A percentile compares a stretch with the other conserved stretches of the same genome.
Conservation (phyloP, 129 eudicot genomes). For the Escallonia herrerae region DNA sequence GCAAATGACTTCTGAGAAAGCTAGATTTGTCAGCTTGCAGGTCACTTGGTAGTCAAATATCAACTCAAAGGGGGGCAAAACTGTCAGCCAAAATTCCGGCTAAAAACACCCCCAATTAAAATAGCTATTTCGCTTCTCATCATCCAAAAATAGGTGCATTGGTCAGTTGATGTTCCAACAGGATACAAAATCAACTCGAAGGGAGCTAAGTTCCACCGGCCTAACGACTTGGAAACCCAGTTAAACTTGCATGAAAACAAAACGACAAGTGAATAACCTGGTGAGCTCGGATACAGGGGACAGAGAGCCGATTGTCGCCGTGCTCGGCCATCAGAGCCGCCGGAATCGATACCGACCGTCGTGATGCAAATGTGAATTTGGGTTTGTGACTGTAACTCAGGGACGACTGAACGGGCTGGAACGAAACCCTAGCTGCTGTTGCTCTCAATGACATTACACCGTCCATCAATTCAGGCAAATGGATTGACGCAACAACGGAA, state of each 20-base stretch:
- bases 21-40: too few species aligned
- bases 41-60: too few species aligned
- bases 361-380: slow-evolving; percentile 2
- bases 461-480: neutral
- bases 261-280: slow-evolving; percentile 10
- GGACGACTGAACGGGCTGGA: neutral
- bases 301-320: slow-evolving; percentile 1
- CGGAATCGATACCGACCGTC: slow-evolving; percentile 12
- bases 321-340: slow-evolving; percentile 6
- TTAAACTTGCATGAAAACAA: too few species aligned
- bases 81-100: too few species aligned
- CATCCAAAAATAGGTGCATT: too few species aligned
- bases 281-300: slow-evolving; percentile 31
- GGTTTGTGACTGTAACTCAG: neutral
- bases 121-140: too few species aligned
- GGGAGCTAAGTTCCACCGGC: neutral
- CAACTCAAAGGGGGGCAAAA: too few species aligned
- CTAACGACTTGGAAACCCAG: neutral
- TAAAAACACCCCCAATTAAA: too few species aligned
- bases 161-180: neutral
- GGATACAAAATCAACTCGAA: neutral
- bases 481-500: neutral
- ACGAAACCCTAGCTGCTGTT: slow-evolving; percentile 12
- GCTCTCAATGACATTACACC: slow-evolving; percentile 8
- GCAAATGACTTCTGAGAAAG: too few species aligned